Conservation (phyloP, 352 stramenopile species). For the Phytophthora aleatoria region DNA sequence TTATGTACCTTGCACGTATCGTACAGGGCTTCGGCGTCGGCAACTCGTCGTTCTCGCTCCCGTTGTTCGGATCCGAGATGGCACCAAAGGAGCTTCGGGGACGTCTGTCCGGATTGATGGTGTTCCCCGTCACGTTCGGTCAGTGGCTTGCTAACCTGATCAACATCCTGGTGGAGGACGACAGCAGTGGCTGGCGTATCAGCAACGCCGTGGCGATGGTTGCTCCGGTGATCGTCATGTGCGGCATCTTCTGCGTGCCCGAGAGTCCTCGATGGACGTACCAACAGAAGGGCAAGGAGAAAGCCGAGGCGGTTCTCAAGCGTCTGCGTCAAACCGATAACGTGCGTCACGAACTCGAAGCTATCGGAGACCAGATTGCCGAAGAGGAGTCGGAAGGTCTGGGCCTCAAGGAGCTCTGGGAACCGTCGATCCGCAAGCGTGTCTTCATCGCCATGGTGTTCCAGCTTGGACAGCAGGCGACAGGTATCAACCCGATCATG, state of each 20-base stretch:
- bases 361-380: slow-evolving; percentile 45
- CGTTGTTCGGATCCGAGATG: slow-evolving; percentile 48
- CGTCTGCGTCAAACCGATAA: slow-evolving; percentile 33
- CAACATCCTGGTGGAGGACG: slow-evolving; percentile 37
- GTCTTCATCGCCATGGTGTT: slow-evolving; percentile 36
- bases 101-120: slow-evolving; percentile 38
- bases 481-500: slow-evolving; percentile 45
- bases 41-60: slow-evolving; percentile 40
- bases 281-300: slow-evolving; percentile 33
- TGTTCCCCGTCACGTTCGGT: slow-evolving; percentile 34
- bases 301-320: slow-evolving; percentile 33
- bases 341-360: slow-evolving; percentile 38
- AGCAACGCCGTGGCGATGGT: slow-evolving; percentile 42
- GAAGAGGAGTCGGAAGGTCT: slow-evolving; percentile 32
- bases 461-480: slow-evolving; percentile 40
- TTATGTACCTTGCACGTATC: slow-evolving; percentile 39
- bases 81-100: slow-evolving; percentile 47
- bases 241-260: slow-evolving; percentile 43
- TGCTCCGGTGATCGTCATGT: slow-evolving; percentile 43
- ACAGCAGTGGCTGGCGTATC: slow-evolving; percentile 38
- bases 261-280: slow-evolving; percentile 39
- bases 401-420: slow-evolving; percentile 34
- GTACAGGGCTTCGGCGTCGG: slow-evolving; percentile 42
- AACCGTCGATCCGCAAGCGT: slow-evolving; percentile 31
- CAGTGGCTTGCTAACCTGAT: slow-evolving; percentile 42